Evolutionary conservation across 371 early-diverging fungal genomes (phyloP), one percentile per base, ranked within the genome.

Genomic region (Chytridiales sp.): DNA sequence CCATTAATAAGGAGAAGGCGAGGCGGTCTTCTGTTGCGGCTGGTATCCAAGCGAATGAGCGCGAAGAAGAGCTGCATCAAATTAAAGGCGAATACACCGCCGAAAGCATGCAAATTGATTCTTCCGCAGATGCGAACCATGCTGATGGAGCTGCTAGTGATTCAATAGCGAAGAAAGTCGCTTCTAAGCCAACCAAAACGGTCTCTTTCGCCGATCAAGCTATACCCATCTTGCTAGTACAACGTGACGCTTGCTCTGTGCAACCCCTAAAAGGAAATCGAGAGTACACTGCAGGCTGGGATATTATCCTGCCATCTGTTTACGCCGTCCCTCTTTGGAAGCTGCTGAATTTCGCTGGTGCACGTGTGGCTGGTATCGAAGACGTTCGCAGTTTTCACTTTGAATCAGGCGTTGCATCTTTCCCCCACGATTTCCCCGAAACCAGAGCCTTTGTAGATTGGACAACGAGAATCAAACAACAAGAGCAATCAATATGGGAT

Each of bases 301-400:
- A 89, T 13, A 26, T 96, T 6, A 69, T 95, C 30, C 59, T 92
- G 3, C 94, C 95, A 13, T 67, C 71, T 15, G 74, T 88, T 0
- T 93, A 87, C 82, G 93, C 84, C 1, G 84, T 87, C 73, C 69
- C 85, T 0, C 85, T 97, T 59, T 96, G 95, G 95, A 86, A 89
- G 68, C 82, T 89, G 8, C 72, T 97, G 9, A 74, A 87, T 6
- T 95, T 90, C 80, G 93, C 92, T 0, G 97, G 96, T 13, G 92
- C 89, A 1, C 83, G 92, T 30, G 86, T 84, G 1, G 87, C 84
- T 5, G 79, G 74, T 0, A 53, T 82, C 27, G 60, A 70, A 4
- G 85, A 87, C 41, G 67, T 72, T 3, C 65, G 69, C 32, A 67
- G 66, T 40, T 22, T 78, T 8, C 69, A 70, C 27, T 82, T 83